A percentile compares a stretch with the other conserved stretches of the same genome.
Evolutionary conservation across 2,329 filamentous ascomycete genomes (phyloP).

Genomic region (Chaetothyriales sp.): DNA sequence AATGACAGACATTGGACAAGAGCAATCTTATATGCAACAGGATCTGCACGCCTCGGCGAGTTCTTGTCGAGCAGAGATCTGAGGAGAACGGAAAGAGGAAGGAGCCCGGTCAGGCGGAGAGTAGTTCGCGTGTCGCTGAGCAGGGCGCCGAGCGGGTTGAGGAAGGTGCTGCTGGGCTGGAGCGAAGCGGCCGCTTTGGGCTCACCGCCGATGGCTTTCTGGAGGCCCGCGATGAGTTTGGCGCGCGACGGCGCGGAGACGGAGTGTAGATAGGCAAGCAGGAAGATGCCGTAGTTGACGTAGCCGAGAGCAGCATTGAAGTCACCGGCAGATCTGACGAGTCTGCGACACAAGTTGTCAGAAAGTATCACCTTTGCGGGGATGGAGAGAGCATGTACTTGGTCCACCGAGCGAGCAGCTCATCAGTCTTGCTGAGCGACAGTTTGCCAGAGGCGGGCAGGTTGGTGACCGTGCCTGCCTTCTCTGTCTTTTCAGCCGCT

Average conservation of each 20-base stretch:
- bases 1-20: constrained; percentile 55
- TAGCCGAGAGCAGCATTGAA: constrained; percentile 56
- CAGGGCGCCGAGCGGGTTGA: constrained; percentile 35
- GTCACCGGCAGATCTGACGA: constrained; percentile 52
- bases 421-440: constrained; percentile 10
- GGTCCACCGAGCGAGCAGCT: constrained; percentile 10
- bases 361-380: not conserved
- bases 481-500: not conserved
- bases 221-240: constrained; percentile 10
- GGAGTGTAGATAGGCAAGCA: constrained; percentile 42
- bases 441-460: constrained; percentile 9
- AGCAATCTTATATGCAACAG: constrained; percentile 37
- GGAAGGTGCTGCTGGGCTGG: constrained; percentile 31
- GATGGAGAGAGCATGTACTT: constrained; percentile 5
- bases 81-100: constrained; percentile 67
- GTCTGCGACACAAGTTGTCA: constrained; percentile 25
- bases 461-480: constrained; percentile 7
- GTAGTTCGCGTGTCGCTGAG: constrained; percentile 39
- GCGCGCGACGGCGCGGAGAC: constrained; percentile 26
- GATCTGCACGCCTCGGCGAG: constrained; percentile 24
- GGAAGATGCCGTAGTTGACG: constrained; percentile 51
- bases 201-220: constrained; percentile 12
- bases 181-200: constrained; percentile 18
- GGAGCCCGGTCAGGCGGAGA: constrained; percentile 44
- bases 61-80: constrained; percentile 39